Base-by-base conservation (phyloP, 441 rosid genomes). In the Croton setiger region DNA sequence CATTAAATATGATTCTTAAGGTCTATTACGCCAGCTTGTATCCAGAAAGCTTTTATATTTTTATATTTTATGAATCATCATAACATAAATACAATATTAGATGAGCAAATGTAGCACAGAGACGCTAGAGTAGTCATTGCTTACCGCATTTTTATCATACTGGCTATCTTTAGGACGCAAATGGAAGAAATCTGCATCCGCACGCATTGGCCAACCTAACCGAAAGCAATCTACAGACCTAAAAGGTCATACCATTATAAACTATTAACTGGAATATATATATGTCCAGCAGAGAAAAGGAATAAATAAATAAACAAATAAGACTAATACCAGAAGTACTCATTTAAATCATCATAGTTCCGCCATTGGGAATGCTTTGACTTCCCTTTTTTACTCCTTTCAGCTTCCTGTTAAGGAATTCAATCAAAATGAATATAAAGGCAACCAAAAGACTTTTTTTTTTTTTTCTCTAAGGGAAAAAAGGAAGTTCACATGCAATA, bases 281-380 rank as follows among this genome's bases (percentile, higher is more conserved):
- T 43, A 58, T 49, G 55, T 7, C 3, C 0, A 17, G 53, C 35
- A 14, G 64, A 21, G 44, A 31, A 59, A 54, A 61, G 33, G 13
- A n/a, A 17, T 11, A 55, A 11, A 9, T 4, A 10, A 47, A 63
- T 6, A 61, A 3, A 31, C 57, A 44, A 37, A 18, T 64, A 69
- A 53, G 67, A 35, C 44, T 51, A 71, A 72, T 80, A 96, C 99
- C 99, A 96, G 78, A 96, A 96, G 78, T 86, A 96, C 73, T 95
- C 98, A 79, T 95, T 95, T 72, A 92, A 73, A 83, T 95, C 99
- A 81, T 95, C 99, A 76, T 96, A 96, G 70, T 96, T 96, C 73
- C 99, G 93, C 99, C 99, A 96, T 52, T 92, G 97, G 12, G 99
- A 96, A 76, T 96, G 99, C 85, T 93, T 96, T 73, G 99, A 96